Evolutionary conservation across 169 alveolate species (phyloP), one percentile per base, ranked within the genome.

Genomic region (Eimeria tenella): DNA sequence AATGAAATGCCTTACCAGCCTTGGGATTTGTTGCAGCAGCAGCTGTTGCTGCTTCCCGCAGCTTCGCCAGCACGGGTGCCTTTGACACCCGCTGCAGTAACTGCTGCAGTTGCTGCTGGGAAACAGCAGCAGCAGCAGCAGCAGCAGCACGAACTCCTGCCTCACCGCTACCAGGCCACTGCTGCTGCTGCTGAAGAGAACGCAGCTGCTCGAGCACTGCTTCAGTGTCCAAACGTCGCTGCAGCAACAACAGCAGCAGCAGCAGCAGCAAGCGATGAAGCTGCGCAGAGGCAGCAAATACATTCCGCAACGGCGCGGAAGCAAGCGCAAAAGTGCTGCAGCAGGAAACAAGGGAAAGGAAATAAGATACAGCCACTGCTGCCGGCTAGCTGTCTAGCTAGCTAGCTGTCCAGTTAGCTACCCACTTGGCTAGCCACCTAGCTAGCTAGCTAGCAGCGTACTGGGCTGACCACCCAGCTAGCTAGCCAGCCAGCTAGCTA

Each of bases 41-140:
- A 9, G 75, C 25, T 13, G 75, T 21, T 13, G 75, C 75, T 5
- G 75, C 75, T 13, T 9, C 75, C 5, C 25, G 17, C 42, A 65
- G 75, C 42, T 65, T 65, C 42, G 17, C 75, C 23, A 65, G 75
- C 75, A 65, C 75, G 17, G 75, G 75, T 5, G 75, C 75, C 75
- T 19, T 65, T 9, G 75, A 65, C 42, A 65, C 75, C 31, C 75
- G 75, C 75, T 65, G 75, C 75, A 65, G 75, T 21, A 65, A 5
- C 9, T 65, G 75, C 75, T 5, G 42, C 25, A 65, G 75, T 19
- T 65, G 75, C 75, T 65, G 75, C 75, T 65, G 13, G 8, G 25
- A 65, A n/a, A 21, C 7, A 13, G 25, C 7, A 8, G 75, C 75
- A 65, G 75, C 75, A 65, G 75, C 42, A 10, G 75, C 17, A 5